Evolutionary conservation across 1,284 basidiomycete species (phyloP).

Genomic region (Ustilago bromivora): DNA sequence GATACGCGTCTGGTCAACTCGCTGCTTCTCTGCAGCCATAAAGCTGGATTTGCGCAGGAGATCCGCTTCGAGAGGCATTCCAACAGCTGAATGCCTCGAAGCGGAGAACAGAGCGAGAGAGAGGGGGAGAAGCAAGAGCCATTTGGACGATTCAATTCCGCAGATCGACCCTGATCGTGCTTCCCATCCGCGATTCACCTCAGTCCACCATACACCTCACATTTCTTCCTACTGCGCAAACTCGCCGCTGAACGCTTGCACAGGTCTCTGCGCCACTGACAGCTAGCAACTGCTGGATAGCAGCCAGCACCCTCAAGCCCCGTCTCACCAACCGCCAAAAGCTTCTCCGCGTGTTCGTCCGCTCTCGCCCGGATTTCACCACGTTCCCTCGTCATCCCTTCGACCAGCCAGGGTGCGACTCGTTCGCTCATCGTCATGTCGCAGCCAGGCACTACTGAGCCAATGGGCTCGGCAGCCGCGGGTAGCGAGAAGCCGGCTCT

Average conservation of each 20-base stretch:
- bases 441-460: conserved; percentile 25
- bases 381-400: not conserved
- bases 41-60: conserved; percentile 8
- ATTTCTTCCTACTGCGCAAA: not conserved
- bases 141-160: conserved; percentile 4
- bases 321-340: not conserved
- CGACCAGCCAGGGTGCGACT: not conserved
- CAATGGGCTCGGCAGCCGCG: conserved; percentile 5
- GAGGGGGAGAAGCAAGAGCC: not conserved
- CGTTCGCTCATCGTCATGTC: conserved; percentile 18
- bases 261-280: not conserved
- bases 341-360: not conserved
- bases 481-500: conserved; percentile 3
- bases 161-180: not conserved
- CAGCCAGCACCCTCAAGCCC: not conserved
- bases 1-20: conserved; percentile 24
- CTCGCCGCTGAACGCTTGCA: not conserved
- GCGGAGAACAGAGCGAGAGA: conserved; percentile 26
- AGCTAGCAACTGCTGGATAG: not conserved
- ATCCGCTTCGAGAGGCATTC: conserved; percentile 9
- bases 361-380: no score
- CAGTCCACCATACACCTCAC: not conserved
- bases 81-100: conserved; percentile 14
- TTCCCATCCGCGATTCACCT: conserved; percentile 7
- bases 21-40: conserved; percentile 1